phyloP scores from a whole-genome alignment of 495 filamentous ascomycete genomes.

The Talaromyces adpressus region DNA sequence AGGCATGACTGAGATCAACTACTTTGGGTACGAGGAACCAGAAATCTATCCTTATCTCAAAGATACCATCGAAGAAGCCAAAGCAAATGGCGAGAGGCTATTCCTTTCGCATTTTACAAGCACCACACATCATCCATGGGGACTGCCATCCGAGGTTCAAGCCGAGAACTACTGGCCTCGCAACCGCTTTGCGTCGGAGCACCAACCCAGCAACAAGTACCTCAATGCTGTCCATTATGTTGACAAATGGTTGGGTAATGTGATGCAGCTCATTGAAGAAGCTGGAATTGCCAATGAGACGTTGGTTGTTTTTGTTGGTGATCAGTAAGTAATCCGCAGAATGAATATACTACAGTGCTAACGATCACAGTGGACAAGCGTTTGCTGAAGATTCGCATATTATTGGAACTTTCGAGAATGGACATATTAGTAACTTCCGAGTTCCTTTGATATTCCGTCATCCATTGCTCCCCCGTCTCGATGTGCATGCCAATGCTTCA shows the following conservation, averaged over 20 bases:
- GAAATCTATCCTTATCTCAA: conserved; percentile 16
- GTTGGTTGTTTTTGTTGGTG: conserved; percentile 37
- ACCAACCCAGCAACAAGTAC: conserved; percentile 28
- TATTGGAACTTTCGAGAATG: conserved; percentile 25
- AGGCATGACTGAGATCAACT: conserved; percentile 27
- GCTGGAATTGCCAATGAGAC: conserved; percentile 36
- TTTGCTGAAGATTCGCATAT: conserved; percentile 17
- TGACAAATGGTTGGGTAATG: conserved; percentile 32
- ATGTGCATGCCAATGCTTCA: conserved; percentile 20
- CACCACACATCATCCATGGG: conserved; percentile 35
- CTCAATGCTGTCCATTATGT: conserved; percentile 36
- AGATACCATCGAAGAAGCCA: conserved; percentile 25
- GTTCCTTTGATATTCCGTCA: conserved; percentile 28
- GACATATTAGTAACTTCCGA: conserved; percentile 26
- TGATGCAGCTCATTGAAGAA: conserved; percentile 31
- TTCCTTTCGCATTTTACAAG: conserved; percentile 35
- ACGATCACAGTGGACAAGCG: conserved; percentile 16
- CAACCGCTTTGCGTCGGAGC: conserved; percentile 12
- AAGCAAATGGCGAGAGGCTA: conserved; percentile 22
- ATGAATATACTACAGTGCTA: background rate
- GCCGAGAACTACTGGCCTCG: conserved; percentile 20
- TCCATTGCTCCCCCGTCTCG: conserved; percentile 20
- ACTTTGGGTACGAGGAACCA: conserved; percentile 26
- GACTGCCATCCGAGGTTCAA: conserved; percentile 21
- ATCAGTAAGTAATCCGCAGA: conserved; percentile 24